A percentile compares a stretch with the other conserved stretches of the same genome.
phyloP scores from a whole-genome alignment of 2,329 filamentous ascomycete species.

The Penicillium sp. region DNA sequence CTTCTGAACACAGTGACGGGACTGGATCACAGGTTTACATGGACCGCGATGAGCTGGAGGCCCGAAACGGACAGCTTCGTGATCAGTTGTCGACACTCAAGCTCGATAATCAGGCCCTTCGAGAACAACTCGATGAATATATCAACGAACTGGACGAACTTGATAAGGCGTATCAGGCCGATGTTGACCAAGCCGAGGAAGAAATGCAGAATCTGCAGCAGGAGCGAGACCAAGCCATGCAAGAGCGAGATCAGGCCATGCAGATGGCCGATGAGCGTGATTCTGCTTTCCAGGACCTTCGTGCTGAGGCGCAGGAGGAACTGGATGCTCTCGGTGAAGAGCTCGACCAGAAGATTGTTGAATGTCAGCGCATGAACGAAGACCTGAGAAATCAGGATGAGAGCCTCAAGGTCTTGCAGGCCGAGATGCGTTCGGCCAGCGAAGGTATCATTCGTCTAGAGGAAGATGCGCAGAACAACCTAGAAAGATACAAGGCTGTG shows the following conservation, averaged over 20 bases:
- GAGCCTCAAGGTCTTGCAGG: slow-evolving; percentile 84
- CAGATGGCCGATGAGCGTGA: slow-evolving; percentile 64
- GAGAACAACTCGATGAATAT: slow-evolving; percentile 73
- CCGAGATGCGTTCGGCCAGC: slow-evolving; percentile 87
- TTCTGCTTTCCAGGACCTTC: slow-evolving; percentile 46
- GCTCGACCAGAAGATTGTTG: slow-evolving; percentile 65
- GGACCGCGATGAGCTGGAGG: slow-evolving; percentile 81
- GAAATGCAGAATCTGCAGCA: slow-evolving; percentile 73
- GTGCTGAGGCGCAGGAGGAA: slow-evolving; percentile 56
- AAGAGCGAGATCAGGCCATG: slow-evolving; percentile 80
- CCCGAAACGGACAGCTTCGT: slow-evolving; percentile 72
- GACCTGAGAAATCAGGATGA: slow-evolving; percentile 74
- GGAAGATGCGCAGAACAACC: slow-evolving; percentile 77
- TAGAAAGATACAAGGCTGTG: slow-evolving; percentile 72
- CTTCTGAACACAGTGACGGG: slow-evolving; percentile 66
- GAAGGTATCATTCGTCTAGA: slow-evolving; percentile 81
- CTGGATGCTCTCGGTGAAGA: slow-evolving; percentile 58
- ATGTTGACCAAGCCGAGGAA: slow-evolving; percentile 71
- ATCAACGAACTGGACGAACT: slow-evolving; percentile 73
- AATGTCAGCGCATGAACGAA: slow-evolving; percentile 63
- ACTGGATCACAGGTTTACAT: slow-evolving; percentile 67
- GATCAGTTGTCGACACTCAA: slow-evolving; percentile 83
- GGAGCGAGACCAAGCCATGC: slow-evolving; percentile 80
- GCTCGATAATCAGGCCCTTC: slow-evolving; percentile 82
- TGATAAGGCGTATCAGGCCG: slow-evolving; percentile 68